A percentile compares a stretch with the other conserved stretches of the same genome.
phyloP scores from a whole-genome alignment of 2,329 filamentous ascomycete species.

The Ascochyta lentis region DNA sequence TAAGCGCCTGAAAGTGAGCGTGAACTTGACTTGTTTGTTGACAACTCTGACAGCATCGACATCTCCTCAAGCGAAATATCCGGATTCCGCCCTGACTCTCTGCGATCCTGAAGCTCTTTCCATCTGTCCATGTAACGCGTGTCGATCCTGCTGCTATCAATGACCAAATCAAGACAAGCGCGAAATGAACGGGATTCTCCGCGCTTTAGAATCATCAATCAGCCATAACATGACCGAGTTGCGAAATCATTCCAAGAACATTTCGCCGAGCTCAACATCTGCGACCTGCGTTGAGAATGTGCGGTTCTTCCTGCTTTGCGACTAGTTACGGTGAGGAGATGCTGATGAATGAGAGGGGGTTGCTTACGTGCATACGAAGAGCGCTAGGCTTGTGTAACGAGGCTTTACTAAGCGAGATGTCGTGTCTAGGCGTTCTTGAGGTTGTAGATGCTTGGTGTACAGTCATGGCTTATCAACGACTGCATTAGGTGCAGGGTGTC shows the following conservation, averaged over 20 bases:
- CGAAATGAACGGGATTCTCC: background rate
- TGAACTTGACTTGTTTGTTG: too few species aligned
- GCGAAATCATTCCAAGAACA: background rate
- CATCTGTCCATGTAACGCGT: background rate
- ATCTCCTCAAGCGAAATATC: too few species aligned
- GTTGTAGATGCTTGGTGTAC: background rate
- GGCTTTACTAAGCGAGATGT: constrained; percentile 17
- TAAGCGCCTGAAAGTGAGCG: too few species aligned
- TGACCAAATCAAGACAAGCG: background rate
- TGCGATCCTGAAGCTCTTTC: background rate
- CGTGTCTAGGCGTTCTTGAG: background rate
- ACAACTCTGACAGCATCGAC: too few species aligned
- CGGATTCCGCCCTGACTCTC: too few species aligned
- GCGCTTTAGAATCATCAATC: background rate
- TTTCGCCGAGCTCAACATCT: background rate
- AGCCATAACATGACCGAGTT: background rate
- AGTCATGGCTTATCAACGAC: constrained; percentile 30
- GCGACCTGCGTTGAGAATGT: background rate
- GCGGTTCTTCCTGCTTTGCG: background rate
- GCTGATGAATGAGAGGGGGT: constrained; percentile 28
- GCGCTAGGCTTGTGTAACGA: constrained; percentile 13
- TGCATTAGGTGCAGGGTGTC: background rate
- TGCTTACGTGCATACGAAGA: constrained; percentile 27
- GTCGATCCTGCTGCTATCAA: background rate
- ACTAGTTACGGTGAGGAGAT: constrained; percentile 8